Conservation (phyloP, 2,329 filamentous ascomycete species). For the Cordyceps militaris region DNA sequence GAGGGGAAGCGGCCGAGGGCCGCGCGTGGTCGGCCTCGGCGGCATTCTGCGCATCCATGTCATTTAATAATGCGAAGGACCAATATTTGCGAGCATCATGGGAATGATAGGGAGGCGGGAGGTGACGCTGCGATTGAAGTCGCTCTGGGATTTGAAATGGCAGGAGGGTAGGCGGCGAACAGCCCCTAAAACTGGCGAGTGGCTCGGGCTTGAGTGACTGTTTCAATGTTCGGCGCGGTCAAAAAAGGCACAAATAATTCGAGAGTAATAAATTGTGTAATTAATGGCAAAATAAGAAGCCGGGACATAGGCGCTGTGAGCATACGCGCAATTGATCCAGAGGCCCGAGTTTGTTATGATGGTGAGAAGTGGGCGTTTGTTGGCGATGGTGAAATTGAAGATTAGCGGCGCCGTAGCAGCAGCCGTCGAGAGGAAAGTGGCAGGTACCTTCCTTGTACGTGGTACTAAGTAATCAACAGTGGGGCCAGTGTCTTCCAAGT, state of each 20-base stretch:
- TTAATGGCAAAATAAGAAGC: background rate
- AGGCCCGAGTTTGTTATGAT: conserved; percentile 10
- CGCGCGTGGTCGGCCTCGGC: conserved; percentile 55
- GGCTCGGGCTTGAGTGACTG: background rate
- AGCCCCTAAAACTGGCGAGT: conserved; percentile 9
- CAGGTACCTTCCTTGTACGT: too few relatives aligned
- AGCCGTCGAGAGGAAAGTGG: background rate
- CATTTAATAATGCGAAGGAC: conserved; percentile 50
- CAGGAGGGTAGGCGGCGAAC: background rate
- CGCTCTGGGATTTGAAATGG: background rate
- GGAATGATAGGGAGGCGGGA: conserved; percentile 17
- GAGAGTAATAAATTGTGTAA: background rate
- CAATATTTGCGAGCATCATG: conserved; percentile 54
- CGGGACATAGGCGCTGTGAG: background rate
- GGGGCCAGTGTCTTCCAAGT: background rate
- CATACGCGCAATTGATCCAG: background rate
- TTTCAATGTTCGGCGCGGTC: background rate
- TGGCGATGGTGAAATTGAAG: conserved; percentile 9
- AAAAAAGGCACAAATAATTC: background rate
- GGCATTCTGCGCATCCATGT: conserved; percentile 64
- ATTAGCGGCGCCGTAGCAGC: background rate
- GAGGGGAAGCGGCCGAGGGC: conserved; percentile 47
- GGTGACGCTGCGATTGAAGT: conserved; percentile 14
- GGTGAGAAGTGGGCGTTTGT: conserved; percentile 10
- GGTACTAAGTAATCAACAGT: background rate